Evolutionary conservation across 2,329 filamentous ascomycete species (phyloP), one percentile per base, ranked within the genome.

Genomic region (Fusarium pseudograminearum): DNA sequence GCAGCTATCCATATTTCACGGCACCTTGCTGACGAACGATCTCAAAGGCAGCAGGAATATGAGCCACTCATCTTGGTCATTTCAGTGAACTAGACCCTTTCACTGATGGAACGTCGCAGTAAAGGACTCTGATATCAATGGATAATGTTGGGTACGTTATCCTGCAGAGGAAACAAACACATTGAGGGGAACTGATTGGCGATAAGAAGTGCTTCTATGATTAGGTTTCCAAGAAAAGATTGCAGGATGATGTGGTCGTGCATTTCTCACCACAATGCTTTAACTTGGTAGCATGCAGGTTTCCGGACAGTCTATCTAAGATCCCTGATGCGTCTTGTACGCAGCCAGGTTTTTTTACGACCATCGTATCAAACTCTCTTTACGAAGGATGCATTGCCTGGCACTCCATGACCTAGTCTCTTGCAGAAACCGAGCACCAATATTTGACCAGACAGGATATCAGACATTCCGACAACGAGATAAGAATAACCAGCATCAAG

Each of bases 1-100:
- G 65, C 63, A 64, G 55, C 60, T 57, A 60, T 47, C 62, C 72
- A 66, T 47, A 62, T 59, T 70, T 73, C 69, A 61, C 65, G 65
- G 64, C 50, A 57, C 48, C 54, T 64, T 68, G 50, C 56, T 53
- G 62, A 59, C 41, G 55, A 51, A 63, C 45, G 24, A 54, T 41
- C 10, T 18, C 46, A 44, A 26, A 55, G 48, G 51, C 41, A 57
- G 22, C 44, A 57, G 46, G 52, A 41, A 54, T 31, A 40, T 42
- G 26, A 40, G 16, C 26, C 28, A 14, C n/a, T 33, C 31, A 46
- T 28, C 38, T 22, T 38, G n/a, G 20, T 38, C 7, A 33, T 7
- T 31, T 24, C 15, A 6, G 40, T 36, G 22, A 48, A 36, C n/a
- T 31, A 44, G 51, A 59, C 33, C 38, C 45, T 26, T 40, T 50